Conservation (phyloP, 371 early-diverging fungal genomes). For the Mortierella sp. region DNA sequence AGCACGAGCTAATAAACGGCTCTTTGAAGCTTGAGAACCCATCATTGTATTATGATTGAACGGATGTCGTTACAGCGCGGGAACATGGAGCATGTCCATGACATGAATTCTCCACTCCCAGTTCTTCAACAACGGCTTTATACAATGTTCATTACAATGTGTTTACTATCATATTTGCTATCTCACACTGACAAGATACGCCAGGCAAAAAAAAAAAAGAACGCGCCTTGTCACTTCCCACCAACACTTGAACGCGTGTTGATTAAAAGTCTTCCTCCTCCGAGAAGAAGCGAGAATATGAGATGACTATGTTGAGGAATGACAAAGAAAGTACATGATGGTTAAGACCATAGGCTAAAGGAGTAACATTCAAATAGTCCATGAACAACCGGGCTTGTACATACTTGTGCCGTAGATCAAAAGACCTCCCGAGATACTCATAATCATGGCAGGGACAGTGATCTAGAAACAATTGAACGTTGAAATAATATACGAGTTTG, state of each 20-base stretch:
- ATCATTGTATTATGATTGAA: not conserved
- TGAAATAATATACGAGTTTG: not conserved
- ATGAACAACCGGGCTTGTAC: constrained; percentile 9
- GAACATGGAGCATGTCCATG: not conserved
- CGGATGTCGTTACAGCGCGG: not conserved
- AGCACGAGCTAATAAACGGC: not conserved
- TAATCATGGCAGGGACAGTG: constrained; percentile 84
- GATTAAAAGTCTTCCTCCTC: constrained; percentile 60
- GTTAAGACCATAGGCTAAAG: not conserved
- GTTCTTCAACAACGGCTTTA: not conserved
- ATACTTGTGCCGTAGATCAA: constrained; percentile 90
- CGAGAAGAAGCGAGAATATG: constrained; percentile 64
- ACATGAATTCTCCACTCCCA: not conserved
- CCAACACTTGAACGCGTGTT: not conserved
- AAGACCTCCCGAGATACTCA: constrained; percentile 89
- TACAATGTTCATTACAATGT: constrained; percentile 7
- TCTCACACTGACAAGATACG: not conserved
- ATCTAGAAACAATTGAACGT: constrained; percentile 62
- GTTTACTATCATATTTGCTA: not conserved
- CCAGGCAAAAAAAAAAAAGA: not conserved
- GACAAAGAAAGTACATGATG: not conserved
- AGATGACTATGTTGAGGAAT: constrained; percentile 54
- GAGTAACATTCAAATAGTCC: not conserved
- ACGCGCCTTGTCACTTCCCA: not conserved
- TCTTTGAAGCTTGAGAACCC: not conserved